Conservation (phyloP, 371 early-diverging fungal genomes). For the Mortierella sp. region DNA sequence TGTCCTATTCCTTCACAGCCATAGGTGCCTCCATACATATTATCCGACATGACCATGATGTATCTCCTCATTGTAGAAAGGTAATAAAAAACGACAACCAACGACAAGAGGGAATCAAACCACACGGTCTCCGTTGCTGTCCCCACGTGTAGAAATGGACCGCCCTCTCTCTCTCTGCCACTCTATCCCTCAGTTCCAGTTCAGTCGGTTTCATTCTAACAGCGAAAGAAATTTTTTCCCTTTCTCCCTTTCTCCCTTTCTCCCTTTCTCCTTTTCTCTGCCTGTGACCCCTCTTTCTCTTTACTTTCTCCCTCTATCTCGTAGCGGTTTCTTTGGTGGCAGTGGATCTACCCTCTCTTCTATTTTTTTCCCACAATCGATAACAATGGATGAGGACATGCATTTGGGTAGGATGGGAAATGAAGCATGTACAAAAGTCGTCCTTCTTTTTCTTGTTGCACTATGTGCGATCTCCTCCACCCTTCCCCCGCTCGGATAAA, state of each 20-base stretch:
- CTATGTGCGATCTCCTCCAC: too few species aligned
- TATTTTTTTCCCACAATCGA: neutral
- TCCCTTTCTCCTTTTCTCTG: neutral
- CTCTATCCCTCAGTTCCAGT: too few species aligned
- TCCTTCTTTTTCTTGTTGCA: too few species aligned
- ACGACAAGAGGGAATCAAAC: neutral
- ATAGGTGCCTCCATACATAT: too few species aligned
- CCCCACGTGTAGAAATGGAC: conserved; percentile 3
- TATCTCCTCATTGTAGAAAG: neutral
- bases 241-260: neutral
- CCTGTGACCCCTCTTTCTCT: neutral
- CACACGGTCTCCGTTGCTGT: neutral
- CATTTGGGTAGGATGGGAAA: too few species aligned
- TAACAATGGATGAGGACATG: neutral
- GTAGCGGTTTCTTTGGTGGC: neutral
- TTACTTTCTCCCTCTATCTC: neutral
- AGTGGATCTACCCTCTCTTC: neutral
- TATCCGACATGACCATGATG: neutral
- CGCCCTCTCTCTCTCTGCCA: too few species aligned
- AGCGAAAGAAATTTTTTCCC: neutral
- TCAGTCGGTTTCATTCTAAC: conserved; percentile 3
- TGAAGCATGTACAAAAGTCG: too few species aligned
- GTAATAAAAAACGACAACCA: neutral
- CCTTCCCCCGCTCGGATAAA: too few species aligned
- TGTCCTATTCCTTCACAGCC: too few species aligned